A percentile compares a stretch with the other conserved stretches of the same genome.
These are phyloP conservation scores for Umbelopsis isabellina DNA, from an alignment of 192 early-diverging fungal genomes.

Conservation along the genomic window DNA sequence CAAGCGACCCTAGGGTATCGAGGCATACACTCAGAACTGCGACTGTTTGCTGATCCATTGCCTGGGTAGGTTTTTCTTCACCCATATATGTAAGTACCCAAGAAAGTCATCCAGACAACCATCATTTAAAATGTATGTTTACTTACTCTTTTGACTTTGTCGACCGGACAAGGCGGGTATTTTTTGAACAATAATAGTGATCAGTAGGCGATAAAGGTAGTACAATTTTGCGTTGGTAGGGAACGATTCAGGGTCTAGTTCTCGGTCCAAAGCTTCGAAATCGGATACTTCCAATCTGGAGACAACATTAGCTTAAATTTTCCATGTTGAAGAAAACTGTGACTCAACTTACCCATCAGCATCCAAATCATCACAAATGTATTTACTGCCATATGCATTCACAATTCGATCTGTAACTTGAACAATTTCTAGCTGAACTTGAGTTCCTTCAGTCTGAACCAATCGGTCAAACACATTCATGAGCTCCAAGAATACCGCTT, in stretches of 20 bases:
- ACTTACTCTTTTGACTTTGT: slow-evolving; percentile 27
- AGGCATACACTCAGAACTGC: slow-evolving; percentile 25
- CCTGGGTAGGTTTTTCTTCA: not conserved
- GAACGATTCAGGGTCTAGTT: slow-evolving; percentile 37
- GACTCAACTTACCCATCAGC: slow-evolving; percentile 20
- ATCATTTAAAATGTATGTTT: not conserved
- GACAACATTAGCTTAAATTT: not conserved
- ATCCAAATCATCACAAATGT: slow-evolving; percentile 46
- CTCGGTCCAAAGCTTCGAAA: slow-evolving; percentile 25
- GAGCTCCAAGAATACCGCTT: slow-evolving; percentile 67
- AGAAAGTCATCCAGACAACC: not conserved
- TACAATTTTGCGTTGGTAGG: slow-evolving; percentile 45
- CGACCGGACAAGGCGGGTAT: slow-evolving; percentile 41
- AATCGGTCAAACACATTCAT: slow-evolving; percentile 73
- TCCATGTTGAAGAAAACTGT: not conserved
- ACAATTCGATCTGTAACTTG: slow-evolving; percentile 55
- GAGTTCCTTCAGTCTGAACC: slow-evolving; percentile 67
- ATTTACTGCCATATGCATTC: slow-evolving; percentile 36
- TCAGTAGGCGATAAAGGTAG: slow-evolving; percentile 44
- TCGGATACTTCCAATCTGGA: slow-evolving; percentile 18
- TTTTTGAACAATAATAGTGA: slow-evolving; percentile 51
- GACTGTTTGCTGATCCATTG: not conserved
- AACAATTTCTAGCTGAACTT: slow-evolving; percentile 59
- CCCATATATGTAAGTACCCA: not conserved
- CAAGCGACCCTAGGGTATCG: slow-evolving; percentile 49